Evolutionary conservation across 768 basidiomycete genomes (phyloP), one percentile per base, ranked within the genome.

Genomic region (Leucocoprinus birnbaumii): DNA sequence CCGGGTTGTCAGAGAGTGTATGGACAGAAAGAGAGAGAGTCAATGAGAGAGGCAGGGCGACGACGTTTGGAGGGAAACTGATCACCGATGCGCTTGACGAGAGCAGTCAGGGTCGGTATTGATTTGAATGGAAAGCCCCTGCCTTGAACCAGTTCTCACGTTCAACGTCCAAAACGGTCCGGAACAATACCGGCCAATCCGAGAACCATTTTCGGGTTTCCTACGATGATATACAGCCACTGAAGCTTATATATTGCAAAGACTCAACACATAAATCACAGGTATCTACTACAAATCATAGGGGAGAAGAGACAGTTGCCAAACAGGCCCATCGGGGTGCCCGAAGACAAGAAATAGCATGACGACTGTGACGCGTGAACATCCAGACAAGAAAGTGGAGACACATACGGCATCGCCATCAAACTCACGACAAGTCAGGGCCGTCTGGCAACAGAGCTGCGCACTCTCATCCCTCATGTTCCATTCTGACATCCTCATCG

Each of bases 401-500:
- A 55, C 25, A 31, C 22, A 41, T 14, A 31, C 31, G 31, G 31
- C 31, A 31, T 31, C 38, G 51, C 43, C 55, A 10, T 58, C 55
- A 35, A 62, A 53, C 40, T 16, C 40, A 31, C 40, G 40, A 7
- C 40, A 6, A 16, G 19, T 41, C 14, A 41, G n/a, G 40, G 40
- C 40, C 31, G 11, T 31, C 31, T 31, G 31, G 31, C 31, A 31
- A 31, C 31, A 31, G 31, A 31, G n/a, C 31, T 31, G 31, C 31
- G 31, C 31, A 14, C 11, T n/a, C 11, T 31, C 31, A 31, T 31
- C 31, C 31, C 31, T 5, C 11, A 11, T 31, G 31, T 44, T 58
- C 21, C 31, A 26, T 38, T 43, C 53, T 59, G 25, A 59, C 52
- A 27, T 64, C 64, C 58, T 65, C 65, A 19, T 61, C 51, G 22